phyloP scores from a whole-genome alignment of 2,329 filamentous ascomycete genomes.

The Beauveria rudraprayagi region DNA sequence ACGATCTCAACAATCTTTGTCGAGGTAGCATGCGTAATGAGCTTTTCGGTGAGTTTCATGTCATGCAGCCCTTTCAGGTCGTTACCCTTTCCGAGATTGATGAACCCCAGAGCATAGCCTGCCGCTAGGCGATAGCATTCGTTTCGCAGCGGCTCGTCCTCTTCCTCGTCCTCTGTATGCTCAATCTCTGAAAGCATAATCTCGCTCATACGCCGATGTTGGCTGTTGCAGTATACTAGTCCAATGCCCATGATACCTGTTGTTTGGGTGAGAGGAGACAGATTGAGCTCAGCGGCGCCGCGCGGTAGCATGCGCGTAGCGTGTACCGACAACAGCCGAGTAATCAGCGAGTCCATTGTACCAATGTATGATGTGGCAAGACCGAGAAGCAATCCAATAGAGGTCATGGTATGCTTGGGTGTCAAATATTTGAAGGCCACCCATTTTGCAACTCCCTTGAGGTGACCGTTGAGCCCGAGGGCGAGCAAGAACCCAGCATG shows the following conservation, averaged over 20 bases:
- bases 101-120: slow-evolving; percentile 85
- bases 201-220: slow-evolving; percentile 97
- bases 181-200: slow-evolving; percentile 98
- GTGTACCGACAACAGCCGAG: slow-evolving; percentile 86
- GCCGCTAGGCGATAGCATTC: slow-evolving; percentile 95
- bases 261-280: slow-evolving; percentile 88
- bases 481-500: slow-evolving; percentile 91
- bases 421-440: slow-evolving; percentile 99
- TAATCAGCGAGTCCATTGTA: slow-evolving; percentile 95
- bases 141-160: slow-evolving; percentile 78
- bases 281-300: slow-evolving; percentile 86
- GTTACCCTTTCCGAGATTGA: slow-evolving; percentile 86
- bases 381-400: slow-evolving; percentile 86
- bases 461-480: slow-evolving; percentile 84
- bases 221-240: slow-evolving; percentile 85
- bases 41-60: slow-evolving; percentile 83
- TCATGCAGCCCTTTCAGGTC: slow-evolving; percentile 85
- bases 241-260: slow-evolving; percentile 97
- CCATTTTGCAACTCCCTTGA: slow-evolving; percentile 95
- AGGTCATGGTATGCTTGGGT: slow-evolving; percentile 98
- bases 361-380: slow-evolving; percentile 90
- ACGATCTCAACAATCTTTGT: slow-evolving; percentile 88
- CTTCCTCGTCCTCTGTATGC: slow-evolving; percentile 68
- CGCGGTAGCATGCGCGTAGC: slow-evolving; percentile 89
- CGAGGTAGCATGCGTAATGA: slow-evolving; percentile 77